These are phyloP conservation scores for Cucurbita maxima DNA, from an alignment of 306 rosid genomes.

Conservation along the genomic window DNA sequence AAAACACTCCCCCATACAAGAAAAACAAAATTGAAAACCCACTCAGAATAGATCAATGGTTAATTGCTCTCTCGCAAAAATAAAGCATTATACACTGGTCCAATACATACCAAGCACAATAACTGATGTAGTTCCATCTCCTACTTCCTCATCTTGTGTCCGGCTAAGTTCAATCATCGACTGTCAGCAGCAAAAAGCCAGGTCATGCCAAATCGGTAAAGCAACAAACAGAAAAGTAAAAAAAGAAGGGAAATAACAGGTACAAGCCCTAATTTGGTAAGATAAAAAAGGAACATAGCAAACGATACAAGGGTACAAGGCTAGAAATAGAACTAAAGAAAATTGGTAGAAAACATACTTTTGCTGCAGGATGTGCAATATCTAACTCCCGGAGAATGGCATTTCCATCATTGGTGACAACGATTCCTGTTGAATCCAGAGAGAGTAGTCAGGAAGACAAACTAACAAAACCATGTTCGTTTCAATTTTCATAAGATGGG, in stretches of 20 bases:
- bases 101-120: constrained; percentile 72
- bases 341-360: constrained; percentile 33
- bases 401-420: constrained; percentile 96
- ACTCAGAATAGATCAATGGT: neutral
- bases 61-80: neutral
- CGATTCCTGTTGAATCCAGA: constrained; percentile 47
- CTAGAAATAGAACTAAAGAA: neutral
- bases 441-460: neutral
- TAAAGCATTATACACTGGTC: neutral
- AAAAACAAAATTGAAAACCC: neutral
- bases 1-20: neutral
- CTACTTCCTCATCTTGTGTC: constrained; percentile 95
- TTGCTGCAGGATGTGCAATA: constrained; percentile 95
- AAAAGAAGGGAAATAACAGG: neutral
- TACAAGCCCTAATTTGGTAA: neutral
- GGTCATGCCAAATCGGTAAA: constrained; percentile 1
- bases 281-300: neutral
- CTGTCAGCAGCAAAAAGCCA: constrained; percentile 20
- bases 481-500: neutral
- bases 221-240: neutral
- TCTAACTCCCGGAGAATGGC: constrained; percentile 90
- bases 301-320: neutral
- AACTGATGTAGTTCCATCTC: constrained; percentile 96
- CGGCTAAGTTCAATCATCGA: constrained; percentile 97
- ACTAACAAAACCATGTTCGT: neutral